Evolutionary conservation across 2,329 filamentous ascomycete genomes (phyloP), one percentile per base, ranked within the genome.

Genomic region (Diaporthe sp.): DNA sequence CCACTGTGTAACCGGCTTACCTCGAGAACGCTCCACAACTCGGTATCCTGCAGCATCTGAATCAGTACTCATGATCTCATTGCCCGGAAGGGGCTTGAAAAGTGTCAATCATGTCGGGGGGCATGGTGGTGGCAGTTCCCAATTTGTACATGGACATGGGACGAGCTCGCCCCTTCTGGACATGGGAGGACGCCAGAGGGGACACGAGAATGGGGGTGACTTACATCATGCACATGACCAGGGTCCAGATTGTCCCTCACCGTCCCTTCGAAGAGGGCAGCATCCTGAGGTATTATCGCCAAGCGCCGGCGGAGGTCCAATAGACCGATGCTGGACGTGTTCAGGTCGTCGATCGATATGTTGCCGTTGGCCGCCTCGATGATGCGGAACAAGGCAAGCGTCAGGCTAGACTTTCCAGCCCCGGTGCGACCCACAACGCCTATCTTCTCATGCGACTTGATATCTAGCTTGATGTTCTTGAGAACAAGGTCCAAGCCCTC

Each of bases 261-360:
- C 12, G 84, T 83, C 12, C 85, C 85, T 72, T 87, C 86, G 80
- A 99, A 99, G 76, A 99, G 90, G 77, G 96, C 96, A 40, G 97
- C 96, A 84, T 99, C 97, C 83, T 99, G 97, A 6, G 97, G 97
- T 78, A 99, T 99, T 81, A 99, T 99, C 72, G 97, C 96, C 64
- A 99, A 88, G 74, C 97, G 92, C 72, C 96, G 91, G 72, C 97
- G 92, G 72, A 99, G 89, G 83, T 99, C 97, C 71, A 97, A 85
- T 71, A 99, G 86, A 3, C 97, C 97, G 80, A 99, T 98, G 4
- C 91, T 92, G 71, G 95, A 96, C 17, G 97, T 98, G 84, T 98
- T 94, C 71, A 99, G 86, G 60, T 91, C 89, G 84, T 99, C 97
- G 80, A 99, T 98, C 79, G 91, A 94, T 79, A 99, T 97, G 80